phyloP scores from a whole-genome alignment of 2,329 filamentous ascomycete genomes.

The Alternaria sp. region DNA sequence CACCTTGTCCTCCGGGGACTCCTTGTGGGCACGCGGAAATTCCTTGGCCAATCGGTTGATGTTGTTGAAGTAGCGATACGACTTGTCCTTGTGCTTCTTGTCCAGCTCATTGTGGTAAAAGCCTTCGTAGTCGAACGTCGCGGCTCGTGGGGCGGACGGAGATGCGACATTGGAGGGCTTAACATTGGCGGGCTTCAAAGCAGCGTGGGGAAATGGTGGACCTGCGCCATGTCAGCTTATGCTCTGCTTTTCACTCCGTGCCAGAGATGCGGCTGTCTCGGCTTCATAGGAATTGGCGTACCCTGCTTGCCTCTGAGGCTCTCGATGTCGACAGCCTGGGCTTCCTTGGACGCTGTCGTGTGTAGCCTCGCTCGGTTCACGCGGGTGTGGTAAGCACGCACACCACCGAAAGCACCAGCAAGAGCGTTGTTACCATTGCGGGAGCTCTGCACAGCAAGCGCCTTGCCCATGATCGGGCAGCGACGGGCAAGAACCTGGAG shows the following conservation, averaged over 20 bases:
- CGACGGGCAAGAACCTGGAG: conserved; percentile 92
- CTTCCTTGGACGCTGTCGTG: conserved; percentile 79
- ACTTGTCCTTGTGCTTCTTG: conserved; percentile 99
- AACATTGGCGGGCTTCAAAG: conserved; percentile 35
- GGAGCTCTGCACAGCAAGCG: conserved; percentile 81
- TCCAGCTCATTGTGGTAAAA: conserved; percentile 91
- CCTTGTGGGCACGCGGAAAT: conserved; percentile 94
- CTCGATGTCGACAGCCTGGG: conserved; percentile 74
- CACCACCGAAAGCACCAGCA: conserved; percentile 60
- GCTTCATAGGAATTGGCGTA: conserved; percentile 35
- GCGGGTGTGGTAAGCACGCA: conserved; percentile 58
- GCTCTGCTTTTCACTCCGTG: neutral
- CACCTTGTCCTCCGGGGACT: conserved; percentile 81
- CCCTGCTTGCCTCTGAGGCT: conserved; percentile 51
- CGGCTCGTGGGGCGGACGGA: conserved; percentile 58
- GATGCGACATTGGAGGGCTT: conserved; percentile 48
- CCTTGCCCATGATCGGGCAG: conserved; percentile 99
- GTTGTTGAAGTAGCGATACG: conserved; percentile 99
- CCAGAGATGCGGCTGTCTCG: neutral
- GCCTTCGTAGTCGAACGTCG: conserved; percentile 86
- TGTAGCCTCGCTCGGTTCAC: conserved; percentile 78
- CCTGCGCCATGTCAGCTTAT: conserved; percentile 31
- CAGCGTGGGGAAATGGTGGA: conserved; percentile 38
- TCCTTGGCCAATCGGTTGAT: conserved; percentile 98
- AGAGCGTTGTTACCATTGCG: conserved; percentile 58